A percentile compares a stretch with the other conserved stretches of the same genome.
Evolutionary conservation across 2,329 filamentous ascomycete genomes (phyloP).

Genomic region (Aspergillus hiratsukae): DNA sequence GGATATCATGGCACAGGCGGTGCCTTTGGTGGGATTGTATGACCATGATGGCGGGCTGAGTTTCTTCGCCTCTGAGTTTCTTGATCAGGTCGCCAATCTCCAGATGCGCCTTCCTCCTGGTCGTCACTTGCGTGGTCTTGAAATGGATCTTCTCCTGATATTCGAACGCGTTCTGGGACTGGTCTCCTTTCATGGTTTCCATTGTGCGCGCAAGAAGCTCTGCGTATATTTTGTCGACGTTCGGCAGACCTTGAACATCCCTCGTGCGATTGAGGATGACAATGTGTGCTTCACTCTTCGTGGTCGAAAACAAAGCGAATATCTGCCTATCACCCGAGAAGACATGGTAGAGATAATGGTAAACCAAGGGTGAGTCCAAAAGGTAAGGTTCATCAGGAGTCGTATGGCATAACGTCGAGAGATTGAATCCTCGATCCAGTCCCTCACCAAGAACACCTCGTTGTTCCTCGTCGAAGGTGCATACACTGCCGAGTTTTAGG

Average conservation of each 20-base stretch:
- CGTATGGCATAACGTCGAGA: conserved; percentile 67
- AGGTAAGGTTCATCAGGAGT: conserved; percentile 71
- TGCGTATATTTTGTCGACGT: conserved; percentile 80
- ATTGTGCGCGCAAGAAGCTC: conserved; percentile 65
- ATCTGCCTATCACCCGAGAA: conserved; percentile 85
- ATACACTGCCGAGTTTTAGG: conserved; percentile 82
- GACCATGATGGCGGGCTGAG: conserved; percentile 73
- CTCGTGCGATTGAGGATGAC: conserved; percentile 80
- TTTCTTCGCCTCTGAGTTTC: conserved; percentile 83
- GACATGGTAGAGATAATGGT: conserved; percentile 91
- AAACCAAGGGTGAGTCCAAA: conserved; percentile 67
- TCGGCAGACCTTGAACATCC: conserved; percentile 82
- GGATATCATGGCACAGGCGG: conserved; percentile 77
- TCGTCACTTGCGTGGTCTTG: conserved; percentile 82
- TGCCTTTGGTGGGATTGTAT: conserved; percentile 84
- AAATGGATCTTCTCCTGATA: conserved; percentile 86
- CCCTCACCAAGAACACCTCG: conserved; percentile 88
- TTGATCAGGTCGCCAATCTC: conserved; percentile 85
- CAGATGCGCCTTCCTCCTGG: conserved; percentile 79
- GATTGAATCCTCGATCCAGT: conserved; percentile 87
- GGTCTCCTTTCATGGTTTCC: conserved; percentile 62
- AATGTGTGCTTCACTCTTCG: conserved; percentile 73
- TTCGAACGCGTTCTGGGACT: conserved; percentile 74
- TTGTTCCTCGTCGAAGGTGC: conserved; percentile 88
- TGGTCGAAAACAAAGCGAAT: conserved; percentile 87